Conservation (phyloP, 352 stramenopile genomes). For the Globisporangium solare region DNA sequence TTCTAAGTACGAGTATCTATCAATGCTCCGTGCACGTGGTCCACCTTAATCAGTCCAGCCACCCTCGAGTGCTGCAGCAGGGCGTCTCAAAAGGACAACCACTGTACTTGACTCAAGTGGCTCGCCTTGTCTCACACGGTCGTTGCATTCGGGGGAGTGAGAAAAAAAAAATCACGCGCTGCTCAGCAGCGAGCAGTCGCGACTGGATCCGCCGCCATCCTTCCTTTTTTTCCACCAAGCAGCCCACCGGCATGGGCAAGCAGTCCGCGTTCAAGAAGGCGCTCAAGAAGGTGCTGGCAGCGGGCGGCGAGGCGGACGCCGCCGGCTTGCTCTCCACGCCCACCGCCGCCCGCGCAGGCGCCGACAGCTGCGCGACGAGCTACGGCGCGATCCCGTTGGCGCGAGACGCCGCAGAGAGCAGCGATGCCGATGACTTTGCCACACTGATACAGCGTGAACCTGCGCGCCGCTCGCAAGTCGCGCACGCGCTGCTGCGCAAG, state of each 20-base stretch:
- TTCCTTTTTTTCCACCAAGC: neutral
- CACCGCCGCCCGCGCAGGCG: neutral
- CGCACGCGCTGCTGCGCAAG: constrained; percentile 56
- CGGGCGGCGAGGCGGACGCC: neutral
- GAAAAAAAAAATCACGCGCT: too few relatives aligned
- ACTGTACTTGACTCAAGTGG: too few relatives aligned
- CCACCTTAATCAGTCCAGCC: too few relatives aligned
- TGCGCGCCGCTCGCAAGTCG: constrained; percentile 56
- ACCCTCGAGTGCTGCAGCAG: too few relatives aligned
- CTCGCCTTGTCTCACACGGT: too few relatives aligned
- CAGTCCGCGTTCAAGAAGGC: constrained; percentile 6
- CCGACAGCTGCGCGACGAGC: neutral
- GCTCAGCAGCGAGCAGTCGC: too few relatives aligned
- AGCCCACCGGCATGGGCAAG: neutral
- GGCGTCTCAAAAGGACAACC: too few relatives aligned
- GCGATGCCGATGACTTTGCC: neutral
- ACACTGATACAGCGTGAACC: neutral
- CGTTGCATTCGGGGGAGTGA: too few relatives aligned
- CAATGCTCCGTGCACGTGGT: too few relatives aligned
- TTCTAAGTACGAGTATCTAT: too few relatives aligned
- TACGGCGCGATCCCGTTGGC: constrained; percentile 8
- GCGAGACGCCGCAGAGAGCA: neutral
- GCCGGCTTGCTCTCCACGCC: neutral
- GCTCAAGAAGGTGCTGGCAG: neutral
- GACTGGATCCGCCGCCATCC: neutral